Evolutionary conservation across 164 flowering plant species (phyloP).

Genomic region (Aristolochia californica): DNA sequence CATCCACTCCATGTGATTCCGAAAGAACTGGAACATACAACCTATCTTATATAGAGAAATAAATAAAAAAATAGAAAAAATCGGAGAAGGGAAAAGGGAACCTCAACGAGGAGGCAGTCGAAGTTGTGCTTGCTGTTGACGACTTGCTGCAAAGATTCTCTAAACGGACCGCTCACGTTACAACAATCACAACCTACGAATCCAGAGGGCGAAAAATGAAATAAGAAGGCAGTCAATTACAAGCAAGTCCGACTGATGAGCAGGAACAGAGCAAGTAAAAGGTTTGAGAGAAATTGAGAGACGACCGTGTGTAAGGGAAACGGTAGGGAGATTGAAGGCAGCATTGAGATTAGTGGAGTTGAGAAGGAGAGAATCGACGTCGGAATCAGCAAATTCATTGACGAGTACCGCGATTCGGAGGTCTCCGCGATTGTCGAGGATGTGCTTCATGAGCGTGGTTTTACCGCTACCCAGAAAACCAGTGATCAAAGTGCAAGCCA

Average conservation of each 20-base stretch:
- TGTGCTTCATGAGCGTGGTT: conserved; percentile 10
- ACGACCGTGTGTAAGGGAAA: conserved; percentile 11
- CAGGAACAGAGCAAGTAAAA: background rate
- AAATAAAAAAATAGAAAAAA: too few relatives aligned
- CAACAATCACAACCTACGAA: conserved; percentile 11
- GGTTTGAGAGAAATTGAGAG: background rate
- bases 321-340: conserved; percentile 10
- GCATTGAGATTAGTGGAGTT: conserved; percentile 8
- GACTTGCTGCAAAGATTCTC: conserved; percentile 10
- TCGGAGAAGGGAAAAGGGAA: background rate
- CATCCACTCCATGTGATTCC: background rate
- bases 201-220: background rate
- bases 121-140: conserved; percentile 13
- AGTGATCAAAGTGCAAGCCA: conserved; percentile 10
- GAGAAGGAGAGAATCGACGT: conserved; percentile 12
- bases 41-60: too few relatives aligned
- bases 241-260: too few relatives aligned
- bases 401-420: conserved; percentile 12
- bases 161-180: conserved; percentile 7
- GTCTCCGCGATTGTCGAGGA: conserved; percentile 7
- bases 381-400: conserved; percentile 12
- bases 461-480: conserved; percentile 12
- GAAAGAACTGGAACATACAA: too few relatives aligned
- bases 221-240: too few relatives aligned
- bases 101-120: conserved; percentile 11